Evolutionary conservation across 805 yeast genomes (phyloP), one percentile per base, ranked within the genome.

Genomic region (Spathaspora sp.): DNA sequence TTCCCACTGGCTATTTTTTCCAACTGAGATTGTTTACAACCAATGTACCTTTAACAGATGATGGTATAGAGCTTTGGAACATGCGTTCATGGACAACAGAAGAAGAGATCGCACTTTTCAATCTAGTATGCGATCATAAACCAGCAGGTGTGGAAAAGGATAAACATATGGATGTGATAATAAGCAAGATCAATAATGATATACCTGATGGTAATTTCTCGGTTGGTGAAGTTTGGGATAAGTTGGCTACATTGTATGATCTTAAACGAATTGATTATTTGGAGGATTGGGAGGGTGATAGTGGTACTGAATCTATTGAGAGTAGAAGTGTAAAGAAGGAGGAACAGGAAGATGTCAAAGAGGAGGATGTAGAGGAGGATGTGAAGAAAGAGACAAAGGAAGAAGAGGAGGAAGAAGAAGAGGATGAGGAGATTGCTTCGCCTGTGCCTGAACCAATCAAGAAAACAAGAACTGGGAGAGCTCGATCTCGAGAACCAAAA

Each of bases 111-210:
- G 73, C 75, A 54, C 73, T 87, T 23, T 79, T 86, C 57, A 70
- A 80, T 50, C 79, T 87, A 47, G 73, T 85, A 1, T 81, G 89
- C 56, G 83, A 79, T 58, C 76, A 73, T 68, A 85, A 83, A 62
- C 94, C 94, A 0, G 85, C 83, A 0, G 96, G 96, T 1, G 61
- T 63, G 31, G 60, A 71, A 49, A 77, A 73, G 49, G 74, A 77
- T 51, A 68, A 70, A 58, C 71, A 78, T 53, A 65, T 79, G 69
- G 64, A 63, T 35, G 60, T 68, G 57, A 68, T 82, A 65, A 52
- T 77, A 61, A 64, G 72, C 55, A 58, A 68, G 47, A 62, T 80
- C 59, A 59, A 71, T 64, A 55, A 70, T 57, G 40, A 45, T n/a
- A 16, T 20, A 23, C 54, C 56, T 12, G 40, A 17, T 7, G 56